Percentiles rank a stretch among this genome's conserved stretches.
phyloP scores from a whole-genome alignment of 1,284 basidiomycete species.

The Wallemia mellicola region DNA sequence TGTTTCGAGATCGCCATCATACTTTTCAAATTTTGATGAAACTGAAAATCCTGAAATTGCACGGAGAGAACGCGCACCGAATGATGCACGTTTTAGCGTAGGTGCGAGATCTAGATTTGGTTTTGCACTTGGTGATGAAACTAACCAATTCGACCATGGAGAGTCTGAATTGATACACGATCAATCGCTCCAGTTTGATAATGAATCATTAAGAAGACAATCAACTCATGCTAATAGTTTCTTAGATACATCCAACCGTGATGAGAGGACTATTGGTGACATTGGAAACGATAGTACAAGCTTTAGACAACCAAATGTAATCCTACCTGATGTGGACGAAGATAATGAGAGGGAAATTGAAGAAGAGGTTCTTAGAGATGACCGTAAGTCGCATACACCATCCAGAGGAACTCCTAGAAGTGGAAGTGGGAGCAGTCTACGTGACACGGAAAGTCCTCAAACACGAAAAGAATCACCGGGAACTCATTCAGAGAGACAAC shows the following conservation, averaged over 20 bases:
- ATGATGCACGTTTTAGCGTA: neutral
- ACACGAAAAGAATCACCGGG: no score
- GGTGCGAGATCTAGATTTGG: neutral
- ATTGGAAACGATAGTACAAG: neutral
- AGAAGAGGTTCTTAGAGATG: no score
- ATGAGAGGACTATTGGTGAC: neutral
- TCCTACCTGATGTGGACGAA: no score
- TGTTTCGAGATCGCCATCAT: neutral
- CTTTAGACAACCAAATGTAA: no score
- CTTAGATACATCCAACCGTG: no score
- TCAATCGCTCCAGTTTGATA: neutral
- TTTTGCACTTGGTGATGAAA: neutral
- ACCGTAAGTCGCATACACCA: no score
- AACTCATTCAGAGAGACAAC: no score
- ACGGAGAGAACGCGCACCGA: neutral
- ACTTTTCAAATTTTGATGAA: neutral
- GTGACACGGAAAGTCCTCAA: no score
- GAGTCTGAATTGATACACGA: neutral
- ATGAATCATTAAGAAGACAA: neutral
- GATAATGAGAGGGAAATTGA: no score
- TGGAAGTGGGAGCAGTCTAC: no score
- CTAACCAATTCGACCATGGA: neutral
- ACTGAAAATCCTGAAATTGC: neutral
- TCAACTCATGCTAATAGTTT: no score
- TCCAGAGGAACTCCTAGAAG: no score